phyloP scores from a whole-genome alignment of 768 basidiomycete genomes.

The Termitomyces sp. region DNA sequence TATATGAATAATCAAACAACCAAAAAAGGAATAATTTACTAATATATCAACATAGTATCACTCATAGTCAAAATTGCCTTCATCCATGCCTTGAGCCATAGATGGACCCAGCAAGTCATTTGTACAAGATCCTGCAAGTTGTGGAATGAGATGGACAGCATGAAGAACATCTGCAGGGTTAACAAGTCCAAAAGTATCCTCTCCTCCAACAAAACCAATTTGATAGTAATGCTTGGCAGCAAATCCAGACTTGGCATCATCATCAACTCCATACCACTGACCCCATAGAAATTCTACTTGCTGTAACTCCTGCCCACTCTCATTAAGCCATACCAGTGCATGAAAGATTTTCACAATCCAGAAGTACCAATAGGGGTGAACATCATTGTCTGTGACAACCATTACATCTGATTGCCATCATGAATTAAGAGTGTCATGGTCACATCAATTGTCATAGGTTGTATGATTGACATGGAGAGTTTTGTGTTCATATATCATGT shows the following conservation, averaged over 20 bases:
- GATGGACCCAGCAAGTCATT: constrained; percentile 11
- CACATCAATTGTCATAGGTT: constrained; percentile 27
- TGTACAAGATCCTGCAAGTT: constrained; percentile 11
- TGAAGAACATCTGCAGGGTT: constrained; percentile 25
- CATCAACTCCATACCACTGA: constrained; percentile 17
- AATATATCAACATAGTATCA: constrained; percentile 24
- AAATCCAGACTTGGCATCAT: constrained; percentile 7
- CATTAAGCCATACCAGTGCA: neutral
- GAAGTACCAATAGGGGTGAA: neutral
- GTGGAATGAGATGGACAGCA: constrained; percentile 27
- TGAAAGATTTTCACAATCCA: neutral
- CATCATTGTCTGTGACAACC: neutral
- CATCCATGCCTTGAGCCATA: constrained; percentile 3
- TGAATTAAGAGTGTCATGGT: constrained; percentile 32
- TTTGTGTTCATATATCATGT: constrained; percentile 17
- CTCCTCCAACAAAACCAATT: constrained; percentile 19
- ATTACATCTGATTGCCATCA: constrained; percentile 12
- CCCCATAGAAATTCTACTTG: neutral
- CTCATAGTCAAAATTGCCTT: neutral
- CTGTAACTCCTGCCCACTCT: neutral
- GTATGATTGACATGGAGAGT: constrained; percentile 30
- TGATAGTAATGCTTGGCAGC: constrained; percentile 7
- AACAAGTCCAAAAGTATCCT: constrained; percentile 26
- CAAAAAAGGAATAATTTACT: constrained; percentile 12
- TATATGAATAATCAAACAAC: too few relatives aligned